Evolutionary conservation across 2,329 filamentous ascomycete genomes (phyloP).

Genomic region (Hawksworthiomyces lignivorus): DNA sequence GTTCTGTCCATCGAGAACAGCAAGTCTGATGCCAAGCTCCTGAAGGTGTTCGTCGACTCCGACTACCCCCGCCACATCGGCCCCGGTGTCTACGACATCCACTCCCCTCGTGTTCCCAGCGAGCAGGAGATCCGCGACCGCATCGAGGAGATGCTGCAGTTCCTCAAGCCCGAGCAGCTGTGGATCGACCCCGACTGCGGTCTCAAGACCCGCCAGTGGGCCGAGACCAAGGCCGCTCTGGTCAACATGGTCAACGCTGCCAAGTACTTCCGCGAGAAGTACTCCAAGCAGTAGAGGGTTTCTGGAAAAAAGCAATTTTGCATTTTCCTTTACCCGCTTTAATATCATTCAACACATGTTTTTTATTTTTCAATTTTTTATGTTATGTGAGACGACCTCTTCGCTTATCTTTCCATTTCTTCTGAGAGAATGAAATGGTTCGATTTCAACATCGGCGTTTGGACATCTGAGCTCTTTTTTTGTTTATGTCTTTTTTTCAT

Average conservation of each 20-base stretch:
- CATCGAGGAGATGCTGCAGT: constrained; percentile 95
- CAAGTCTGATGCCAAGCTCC: constrained; percentile 99
- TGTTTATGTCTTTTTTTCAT: constrained; percentile 14
- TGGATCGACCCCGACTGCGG: constrained; percentile 99
- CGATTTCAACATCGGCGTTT: constrained; percentile 19
- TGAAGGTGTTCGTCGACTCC: constrained; percentile 97
- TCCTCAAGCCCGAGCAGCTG: constrained; percentile 96
- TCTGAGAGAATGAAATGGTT: constrained; percentile 5
- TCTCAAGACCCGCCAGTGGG: constrained; percentile 98
- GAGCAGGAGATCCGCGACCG: constrained; percentile 98
- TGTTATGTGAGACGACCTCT: constrained; percentile 15
- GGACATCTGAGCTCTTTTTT: constrained; percentile 13
- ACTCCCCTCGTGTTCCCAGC: constrained; percentile 93
- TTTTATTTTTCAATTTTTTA: constrained; percentile 3
- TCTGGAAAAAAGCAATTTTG: neutral
- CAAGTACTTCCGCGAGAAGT: constrained; percentile 92
- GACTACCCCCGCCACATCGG: constrained; percentile 97
- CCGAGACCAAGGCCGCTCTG: constrained; percentile 94
- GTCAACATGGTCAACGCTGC: constrained; percentile 97
- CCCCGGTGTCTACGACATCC: constrained; percentile 99
- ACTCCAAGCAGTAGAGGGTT: constrained; percentile 51
- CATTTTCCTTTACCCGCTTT: too few species aligned
- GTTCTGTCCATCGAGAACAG: constrained; percentile 99
- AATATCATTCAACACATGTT: neutral
- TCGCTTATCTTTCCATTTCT: constrained; percentile 8